Conservation (phyloP, 169 alveolate genomes). For the Besnoitia besnoiti region DNA sequence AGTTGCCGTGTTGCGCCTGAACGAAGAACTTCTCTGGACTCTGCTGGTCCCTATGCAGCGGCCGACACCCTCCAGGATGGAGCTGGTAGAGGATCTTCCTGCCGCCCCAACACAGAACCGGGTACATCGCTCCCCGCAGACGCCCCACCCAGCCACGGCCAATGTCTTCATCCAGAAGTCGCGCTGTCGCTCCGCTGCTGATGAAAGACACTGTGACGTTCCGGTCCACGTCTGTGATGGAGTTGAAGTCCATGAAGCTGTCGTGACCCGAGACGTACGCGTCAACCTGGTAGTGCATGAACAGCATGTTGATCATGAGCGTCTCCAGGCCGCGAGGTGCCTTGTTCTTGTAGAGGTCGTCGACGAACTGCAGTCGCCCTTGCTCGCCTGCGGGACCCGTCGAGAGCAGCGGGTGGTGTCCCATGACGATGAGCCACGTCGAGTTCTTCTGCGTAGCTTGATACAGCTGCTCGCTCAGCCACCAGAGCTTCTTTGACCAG, state of each 20-base stretch:
- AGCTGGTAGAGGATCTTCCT: constrained; percentile 21
- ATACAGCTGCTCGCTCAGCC: constrained; percentile 55
- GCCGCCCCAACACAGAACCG: constrained; percentile 57
- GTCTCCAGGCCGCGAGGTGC: constrained; percentile 57
- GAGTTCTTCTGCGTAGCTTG: constrained; percentile 53
- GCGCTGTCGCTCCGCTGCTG: constrained; percentile 56
- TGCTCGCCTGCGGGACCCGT: constrained; percentile 63
- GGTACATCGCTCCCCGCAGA: constrained; percentile 48
- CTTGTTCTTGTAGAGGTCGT: constrained; percentile 40
- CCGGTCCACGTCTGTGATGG: constrained; percentile 48
- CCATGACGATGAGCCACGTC: constrained; percentile 58
- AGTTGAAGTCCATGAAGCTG: constrained; percentile 33
- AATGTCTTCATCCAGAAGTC: background rate
- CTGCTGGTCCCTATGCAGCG: constrained; percentile 40
- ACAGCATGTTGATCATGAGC: constrained; percentile 15
- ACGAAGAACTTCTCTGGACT: constrained; percentile 42
- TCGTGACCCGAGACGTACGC: constrained; percentile 57
- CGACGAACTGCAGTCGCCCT: constrained; percentile 43
- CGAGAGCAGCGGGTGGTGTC: constrained; percentile 57
- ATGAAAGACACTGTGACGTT: constrained; percentile 52
- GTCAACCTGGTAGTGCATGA: constrained; percentile 59
- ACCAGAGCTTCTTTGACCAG: constrained; percentile 44
- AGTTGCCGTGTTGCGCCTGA: constrained; percentile 35
- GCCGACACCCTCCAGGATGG: constrained; percentile 63
- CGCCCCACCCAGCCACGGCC: constrained; percentile 62